phyloP scores from a whole-genome alignment of 192 early-diverging fungal genomes.

The Coemansia sp. region DNA sequence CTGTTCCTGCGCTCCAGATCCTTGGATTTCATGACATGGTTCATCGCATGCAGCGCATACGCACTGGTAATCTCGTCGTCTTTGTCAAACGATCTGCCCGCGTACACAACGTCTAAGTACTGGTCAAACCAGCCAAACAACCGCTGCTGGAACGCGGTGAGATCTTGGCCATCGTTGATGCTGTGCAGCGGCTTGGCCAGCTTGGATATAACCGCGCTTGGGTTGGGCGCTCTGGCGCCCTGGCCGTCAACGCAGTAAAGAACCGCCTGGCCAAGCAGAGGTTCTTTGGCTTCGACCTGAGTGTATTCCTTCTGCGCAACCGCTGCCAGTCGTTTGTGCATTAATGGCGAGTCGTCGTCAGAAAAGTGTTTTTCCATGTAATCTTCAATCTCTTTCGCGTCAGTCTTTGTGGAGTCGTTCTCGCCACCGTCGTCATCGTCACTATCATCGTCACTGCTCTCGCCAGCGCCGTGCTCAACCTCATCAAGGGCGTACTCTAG shows the following conservation, averaged over 20 bases:
- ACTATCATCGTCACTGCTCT: not conserved
- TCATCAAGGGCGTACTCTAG: constrained; percentile 24
- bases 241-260: constrained; percentile 26
- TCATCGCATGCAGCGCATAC: constrained; percentile 82
- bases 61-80: constrained; percentile 65
- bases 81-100: constrained; percentile 57
- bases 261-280: constrained; percentile 27
- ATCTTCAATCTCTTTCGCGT: constrained; percentile 31
- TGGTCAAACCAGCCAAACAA: constrained; percentile 62
- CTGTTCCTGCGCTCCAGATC: constrained; percentile 68
- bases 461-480: constrained; percentile 14
- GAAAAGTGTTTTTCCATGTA: constrained; percentile 29
- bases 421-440: constrained; percentile 7
- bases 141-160: constrained; percentile 53
- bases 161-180: constrained; percentile 18
- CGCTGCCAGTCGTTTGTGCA: constrained; percentile 34
- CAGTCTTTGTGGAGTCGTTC: not conserved
- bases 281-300: constrained; percentile 23
- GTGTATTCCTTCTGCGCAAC: constrained; percentile 43
- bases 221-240: constrained; percentile 13
- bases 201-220: constrained; percentile 23
- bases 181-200: constrained; percentile 35
- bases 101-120: constrained; percentile 76
- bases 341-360: constrained; percentile 24
- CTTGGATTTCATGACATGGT: constrained; percentile 82